Evolutionary conservation across 164 flowering plant species (phyloP), one percentile per base, ranked within the genome.

Genomic region (Litsea cubeba): DNA sequence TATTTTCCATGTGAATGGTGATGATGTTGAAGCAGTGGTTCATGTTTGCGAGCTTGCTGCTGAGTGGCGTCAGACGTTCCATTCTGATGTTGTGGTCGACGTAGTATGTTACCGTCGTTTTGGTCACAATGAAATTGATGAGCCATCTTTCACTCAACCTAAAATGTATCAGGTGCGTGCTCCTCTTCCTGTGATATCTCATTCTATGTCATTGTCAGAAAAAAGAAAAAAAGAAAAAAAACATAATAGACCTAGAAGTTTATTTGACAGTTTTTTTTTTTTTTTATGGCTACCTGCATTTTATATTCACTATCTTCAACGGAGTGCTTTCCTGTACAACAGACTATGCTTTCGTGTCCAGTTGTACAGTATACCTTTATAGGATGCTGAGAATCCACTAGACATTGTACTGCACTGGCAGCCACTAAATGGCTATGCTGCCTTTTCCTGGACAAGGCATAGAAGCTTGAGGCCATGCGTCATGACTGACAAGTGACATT

Each of bases 61-160:
- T 25, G 97, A 95, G 75, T 95, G 97, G 99, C 92, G 99, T 35
- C 99, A 95, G 82, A 93, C 87, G 17, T 95, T 95, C 75, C 98
- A 95, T 81, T 91, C 98, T 23, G 98, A 93, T 87, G 98, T 93
- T 79, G 98, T 95, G 46, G 95, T 95, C 75, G 99, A 95, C 81
- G 72, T 92, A 62, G 95, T 93, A 14, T 95, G 99, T 72, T 95
- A 95, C 63, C 97, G 99, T 65, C 85, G 98, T 54, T 95, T 89
- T 80, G 99, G 99, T 67, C 99, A 95, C 83, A 95, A 95, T 88
- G 99, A 95, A 82, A 95, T 95, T 84, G 99, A 95, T 75, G 99
- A 95, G 72, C 99, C 99, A 57, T 93, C 95, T 68, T 93, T 95
- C 83, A 93, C 99, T 1, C 99, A 95, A 78, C 98, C 99, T 68